These are phyloP conservation scores for Chrysanthemum seticuspe DNA, from an alignment of 129 eudicot genomes.

Conservation along the genomic window DNA sequence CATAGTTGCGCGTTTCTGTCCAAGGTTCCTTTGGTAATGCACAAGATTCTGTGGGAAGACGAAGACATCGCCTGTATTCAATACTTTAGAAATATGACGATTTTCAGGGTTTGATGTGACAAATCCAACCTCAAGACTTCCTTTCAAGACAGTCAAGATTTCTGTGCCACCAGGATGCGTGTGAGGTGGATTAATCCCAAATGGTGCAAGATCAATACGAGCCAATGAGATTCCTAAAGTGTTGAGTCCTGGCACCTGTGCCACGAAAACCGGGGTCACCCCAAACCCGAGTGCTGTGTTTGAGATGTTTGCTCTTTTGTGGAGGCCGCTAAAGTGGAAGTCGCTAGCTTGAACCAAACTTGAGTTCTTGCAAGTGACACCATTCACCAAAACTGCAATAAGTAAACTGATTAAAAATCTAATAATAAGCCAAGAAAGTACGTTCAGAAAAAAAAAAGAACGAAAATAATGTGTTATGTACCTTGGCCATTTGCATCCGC, in stretches of 20 bases:
- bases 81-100: conserved; percentile 23
- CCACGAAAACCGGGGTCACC: conserved; percentile 24
- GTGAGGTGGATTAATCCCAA: conserved; percentile 38
- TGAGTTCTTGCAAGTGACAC: conserved; percentile 33
- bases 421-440: neutral
- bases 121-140: conserved; percentile 38
- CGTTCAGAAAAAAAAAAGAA: neutral
- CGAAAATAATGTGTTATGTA: neutral
- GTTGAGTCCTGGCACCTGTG: conserved; percentile 37
- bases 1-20: conserved; percentile 23
- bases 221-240: conserved; percentile 40
- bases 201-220: conserved; percentile 35
- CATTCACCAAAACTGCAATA: conserved; percentile 32
- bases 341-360: conserved; percentile 27
- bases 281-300: conserved; percentile 20
- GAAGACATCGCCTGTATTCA: conserved; percentile 34
- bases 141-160: conserved; percentile 31
- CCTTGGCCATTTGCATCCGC: conserved; percentile 31
- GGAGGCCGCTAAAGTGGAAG: conserved; percentile 36
- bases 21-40: conserved; percentile 34
- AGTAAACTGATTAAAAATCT: neutral
- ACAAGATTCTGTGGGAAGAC: conserved; percentile 34
- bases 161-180: conserved; percentile 37
- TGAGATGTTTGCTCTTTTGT: conserved; percentile 23
- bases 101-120: conserved; percentile 38